Conservation (phyloP, 495 filamentous ascomycete genomes). For the Penicillium cosmopolitanum region DNA sequence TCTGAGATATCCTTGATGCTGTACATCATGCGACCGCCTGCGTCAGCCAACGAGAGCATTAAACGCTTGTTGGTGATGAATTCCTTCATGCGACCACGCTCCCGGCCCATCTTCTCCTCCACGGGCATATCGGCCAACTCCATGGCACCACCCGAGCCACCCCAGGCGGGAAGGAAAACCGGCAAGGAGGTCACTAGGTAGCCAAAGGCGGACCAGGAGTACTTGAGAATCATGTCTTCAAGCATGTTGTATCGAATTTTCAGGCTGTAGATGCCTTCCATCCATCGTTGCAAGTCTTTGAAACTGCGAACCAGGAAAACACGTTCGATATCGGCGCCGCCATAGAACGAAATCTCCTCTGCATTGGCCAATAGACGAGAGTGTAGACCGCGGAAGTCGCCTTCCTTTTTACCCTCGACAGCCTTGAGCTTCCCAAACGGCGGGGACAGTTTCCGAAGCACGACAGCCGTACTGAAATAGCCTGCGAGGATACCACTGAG, state of each 20-base stretch:
- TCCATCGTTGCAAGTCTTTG: slow-evolving; percentile 86
- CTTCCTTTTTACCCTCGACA: slow-evolving; percentile 89
- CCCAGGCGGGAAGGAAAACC: slow-evolving; percentile 94
- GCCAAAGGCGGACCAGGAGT: slow-evolving; percentile 96
- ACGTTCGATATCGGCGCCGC: slow-evolving; percentile 90
- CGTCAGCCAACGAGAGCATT: slow-evolving; percentile 97
- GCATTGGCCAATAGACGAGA: slow-evolving; percentile 93
- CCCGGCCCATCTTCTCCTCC: slow-evolving; percentile 53
- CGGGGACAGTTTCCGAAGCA: slow-evolving; percentile 84
- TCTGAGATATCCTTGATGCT: slow-evolving; percentile 96
- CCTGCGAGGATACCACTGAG: slow-evolving; percentile 83
- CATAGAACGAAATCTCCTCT: slow-evolving; percentile 99
- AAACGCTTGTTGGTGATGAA: slow-evolving; percentile 99
- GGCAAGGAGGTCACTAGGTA: slow-evolving; percentile 92
- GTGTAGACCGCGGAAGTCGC: slow-evolving; percentile 89
- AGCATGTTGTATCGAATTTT: slow-evolving; percentile 99
- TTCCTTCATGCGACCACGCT: slow-evolving; percentile 90
- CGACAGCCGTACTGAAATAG: slow-evolving; percentile 89
- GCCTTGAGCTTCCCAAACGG: slow-evolving; percentile 97
- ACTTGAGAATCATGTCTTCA: slow-evolving; percentile 97
- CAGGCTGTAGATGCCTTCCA: slow-evolving; percentile 94
- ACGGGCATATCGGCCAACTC: slow-evolving; percentile 58
- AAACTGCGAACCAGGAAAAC: slow-evolving; percentile 87
- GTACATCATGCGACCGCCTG: slow-evolving; percentile 98
- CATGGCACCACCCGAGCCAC: slow-evolving; percentile 72